These are phyloP conservation scores for Fusarium anthophilum DNA, from an alignment of 2,329 filamentous ascomycete genomes.

Conservation along the genomic window DNA sequence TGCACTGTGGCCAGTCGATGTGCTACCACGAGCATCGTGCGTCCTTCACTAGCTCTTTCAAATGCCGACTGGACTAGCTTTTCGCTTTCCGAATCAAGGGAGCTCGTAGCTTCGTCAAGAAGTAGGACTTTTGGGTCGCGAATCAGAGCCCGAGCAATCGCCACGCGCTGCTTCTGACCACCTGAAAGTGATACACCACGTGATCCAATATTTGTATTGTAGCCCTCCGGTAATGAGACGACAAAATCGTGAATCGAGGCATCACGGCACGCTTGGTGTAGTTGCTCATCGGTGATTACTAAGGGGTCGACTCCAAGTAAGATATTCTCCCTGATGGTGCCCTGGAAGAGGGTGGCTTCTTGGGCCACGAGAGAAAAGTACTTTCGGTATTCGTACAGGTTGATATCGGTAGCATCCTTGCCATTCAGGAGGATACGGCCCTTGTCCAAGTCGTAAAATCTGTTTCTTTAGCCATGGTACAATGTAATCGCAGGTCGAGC, in stretches of 20 bases:
- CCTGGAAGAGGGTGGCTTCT: conserved; percentile 77
- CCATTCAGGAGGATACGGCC: conserved; percentile 74
- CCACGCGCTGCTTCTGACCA: conserved; percentile 77
- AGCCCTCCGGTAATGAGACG: conserved; percentile 71
- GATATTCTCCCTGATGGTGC: conserved; percentile 75
- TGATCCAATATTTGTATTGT: conserved; percentile 73
- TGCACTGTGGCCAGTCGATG: conserved; percentile 81
- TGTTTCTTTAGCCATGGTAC: conserved; percentile 20
- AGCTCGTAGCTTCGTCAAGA: conserved; percentile 78
- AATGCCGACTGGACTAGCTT: conserved; percentile 73
- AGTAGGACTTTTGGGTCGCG: conserved; percentile 72
- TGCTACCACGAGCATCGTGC: conserved; percentile 79
- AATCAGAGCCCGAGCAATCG: conserved; percentile 75
- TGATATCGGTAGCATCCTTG: conserved; percentile 65
- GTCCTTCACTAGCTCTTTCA: conserved; percentile 67
- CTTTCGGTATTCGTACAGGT: conserved; percentile 70
- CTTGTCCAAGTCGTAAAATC: conserved; percentile 74
- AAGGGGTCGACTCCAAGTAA: conserved; percentile 69
- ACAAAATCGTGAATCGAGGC: conserved; percentile 79
- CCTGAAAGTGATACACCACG: conserved; percentile 73
- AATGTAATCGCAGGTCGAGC: not conserved
- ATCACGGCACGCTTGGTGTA: conserved; percentile 64
- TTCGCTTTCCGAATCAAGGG: conserved; percentile 71
- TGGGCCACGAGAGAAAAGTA: conserved; percentile 77
- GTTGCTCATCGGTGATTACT: conserved; percentile 59